Evolutionary conservation across 306 rosid species (phyloP), one percentile per base, ranked within the genome.

Genomic region (Styphnolobium japonicum): DNA sequence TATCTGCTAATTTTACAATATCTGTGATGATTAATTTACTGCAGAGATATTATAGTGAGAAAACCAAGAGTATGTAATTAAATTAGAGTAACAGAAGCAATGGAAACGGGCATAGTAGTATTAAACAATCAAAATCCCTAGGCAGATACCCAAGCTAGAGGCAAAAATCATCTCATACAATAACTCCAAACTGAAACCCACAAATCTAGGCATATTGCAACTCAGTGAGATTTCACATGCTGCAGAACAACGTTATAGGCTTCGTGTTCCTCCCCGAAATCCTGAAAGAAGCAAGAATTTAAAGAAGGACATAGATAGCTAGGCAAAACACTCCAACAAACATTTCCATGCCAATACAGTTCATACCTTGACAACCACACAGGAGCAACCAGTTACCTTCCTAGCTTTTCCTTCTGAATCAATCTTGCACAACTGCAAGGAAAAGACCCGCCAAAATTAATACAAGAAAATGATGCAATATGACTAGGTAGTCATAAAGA

Each of bases 341-440:
- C 4, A 19, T 69, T 58, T 23, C 22, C 12, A 61, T 42, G n/a
- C 25, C 36, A 52, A 51, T 16, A 14, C 10, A 75, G 4, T 1
- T 10, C 69, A 27, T 90, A 92, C 97, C 92, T 87, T 87, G 73
- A 92, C 94, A 65, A 92, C 97, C 10, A 92, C 94, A 6, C 94
- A 92, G n/a, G 92, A 88, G 77, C 86, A 82, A n/a, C 86, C 82
- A 4, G 63, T 80, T 5, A 82, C 86, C 70, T 82, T 82, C 53
- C 86, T 89, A 1, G 96, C 96, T 78, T 91, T 91, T 60, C 96
- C 96, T 57, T 91, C 96, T 0, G 96, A 87, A 67, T 92, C 97
- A 51, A 92, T 90, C 85, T 92, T 90, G 81, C 97, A 90, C 81
- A 92, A 82, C 97, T 88, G 83, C 55, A 82, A 21, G 19, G 16